Percentiles rank a stretch among this genome's conserved stretches.
Evolutionary conservation across 805 yeast genomes (phyloP).

Genomic region (Yamadazyma kitorensis): DNA sequence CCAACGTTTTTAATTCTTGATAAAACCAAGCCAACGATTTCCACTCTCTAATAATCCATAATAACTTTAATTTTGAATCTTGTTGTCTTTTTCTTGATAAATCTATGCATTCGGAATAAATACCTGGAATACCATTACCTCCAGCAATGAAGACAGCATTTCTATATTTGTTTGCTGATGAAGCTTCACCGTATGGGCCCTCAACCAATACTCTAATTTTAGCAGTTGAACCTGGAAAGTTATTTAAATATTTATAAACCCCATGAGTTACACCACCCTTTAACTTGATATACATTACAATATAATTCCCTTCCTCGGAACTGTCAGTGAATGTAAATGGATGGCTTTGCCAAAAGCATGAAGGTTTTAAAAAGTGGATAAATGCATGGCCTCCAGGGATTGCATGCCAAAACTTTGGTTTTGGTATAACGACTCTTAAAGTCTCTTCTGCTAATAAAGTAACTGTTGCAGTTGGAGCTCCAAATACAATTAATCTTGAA

Average conservation of each 20-base stretch:
- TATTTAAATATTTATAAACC: constrained; percentile 22
- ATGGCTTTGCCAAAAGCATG: constrained; percentile 43
- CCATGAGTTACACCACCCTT: constrained; percentile 53
- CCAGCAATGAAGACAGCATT: constrained; percentile 64
- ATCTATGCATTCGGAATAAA: constrained; percentile 38
- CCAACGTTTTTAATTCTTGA: constrained; percentile 37
- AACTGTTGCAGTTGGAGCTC: constrained; percentile 30
- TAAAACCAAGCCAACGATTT: constrained; percentile 49
- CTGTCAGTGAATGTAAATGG: constrained; percentile 39
- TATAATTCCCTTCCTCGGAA: constrained; percentile 18
- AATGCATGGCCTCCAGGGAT: constrained; percentile 44
- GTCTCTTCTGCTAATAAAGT: constrained; percentile 38
- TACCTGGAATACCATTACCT: constrained; percentile 72
- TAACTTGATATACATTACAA: constrained; percentile 37
- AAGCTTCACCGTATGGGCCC: constrained; percentile 67
- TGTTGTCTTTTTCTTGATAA: constrained; percentile 19
- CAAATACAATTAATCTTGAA: constrained; percentile 30
- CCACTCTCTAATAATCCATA: constrained; percentile 66
- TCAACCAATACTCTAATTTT: constrained; percentile 29
- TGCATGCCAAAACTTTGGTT: constrained; percentile 35
- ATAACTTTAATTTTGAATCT: constrained; percentile 37
- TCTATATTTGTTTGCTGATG: constrained; percentile 49
- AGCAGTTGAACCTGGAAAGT: constrained; percentile 22
- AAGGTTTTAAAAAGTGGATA: constrained; percentile 31
- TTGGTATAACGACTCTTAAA: constrained; percentile 34